Evolutionary conservation across 441 rosid genomes (phyloP), one percentile per base, ranked within the genome.

Genomic region (Daphne laureola): DNA sequence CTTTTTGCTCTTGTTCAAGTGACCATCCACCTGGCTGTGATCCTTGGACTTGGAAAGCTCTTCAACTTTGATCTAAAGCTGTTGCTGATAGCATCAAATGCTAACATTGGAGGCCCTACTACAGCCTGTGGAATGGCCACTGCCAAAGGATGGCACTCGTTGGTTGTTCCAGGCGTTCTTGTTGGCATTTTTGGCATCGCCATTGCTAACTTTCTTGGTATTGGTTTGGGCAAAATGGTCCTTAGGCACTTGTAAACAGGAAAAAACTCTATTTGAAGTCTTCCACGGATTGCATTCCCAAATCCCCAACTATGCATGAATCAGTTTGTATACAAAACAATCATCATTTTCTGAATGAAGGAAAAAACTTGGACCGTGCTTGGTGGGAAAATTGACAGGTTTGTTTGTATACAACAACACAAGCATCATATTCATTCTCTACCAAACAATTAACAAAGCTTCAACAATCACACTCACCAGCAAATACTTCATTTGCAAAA

Each of bases 71-170:
- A 90, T 55, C 61, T 72, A 62, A 86, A 81, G 75, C 72, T 76
- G 50, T 57, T 82, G 5, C 84, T 84, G 55, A 58, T 86, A 65
- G 97, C 93, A 46, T 90, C 97, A 49, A 90, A 86, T 57, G 95
- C 97, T 45, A 86, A 86, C 53, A 38, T 90, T 0, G 95, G 91
- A 25, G 94, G 97, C 17, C 93, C 95, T 13, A 82, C 95, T 5
- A 90, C 95, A 8, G 95, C 95, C 0, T 84, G 89, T 47, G 97
- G 87, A 63, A 90, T 90, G 97, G 93, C 95, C 47, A 81, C 84
- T 0, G 81, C 91, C 23, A 86, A 86, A 77, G 89, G 93, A 60
- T 90, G 93, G 93, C 63, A 46, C 53, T 90, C 93, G 12, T 55
- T 86, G 53, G 77, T 82, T 27, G 87, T 86, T 47, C 89, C 97